Percentiles rank a stretch among this genome's conserved stretches.
Conservation (phyloP, 2,329 filamentous ascomycete species). For the Monascus ruber region DNA sequence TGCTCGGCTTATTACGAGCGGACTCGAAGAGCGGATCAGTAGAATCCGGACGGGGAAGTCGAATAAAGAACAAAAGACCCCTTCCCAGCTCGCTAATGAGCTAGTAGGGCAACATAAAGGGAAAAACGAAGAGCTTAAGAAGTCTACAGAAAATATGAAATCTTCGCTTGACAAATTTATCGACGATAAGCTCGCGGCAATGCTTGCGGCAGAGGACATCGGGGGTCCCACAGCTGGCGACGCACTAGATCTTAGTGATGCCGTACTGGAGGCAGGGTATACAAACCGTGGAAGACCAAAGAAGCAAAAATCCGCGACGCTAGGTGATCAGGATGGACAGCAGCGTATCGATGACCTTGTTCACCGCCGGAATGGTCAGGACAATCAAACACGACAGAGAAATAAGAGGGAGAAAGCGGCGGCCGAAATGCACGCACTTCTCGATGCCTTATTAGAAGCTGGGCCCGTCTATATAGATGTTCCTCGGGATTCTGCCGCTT, state of each 20-base stretch:
- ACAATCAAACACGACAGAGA: constrained; percentile 13
- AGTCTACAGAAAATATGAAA: constrained; percentile 50
- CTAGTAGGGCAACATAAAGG: constrained; percentile 49
- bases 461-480: constrained; percentile 39
- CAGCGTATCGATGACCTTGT: constrained; percentile 42
- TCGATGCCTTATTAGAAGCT: constrained; percentile 37
- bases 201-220: constrained; percentile 73
- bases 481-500: constrained; percentile 40
- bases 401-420: constrained; percentile 40
- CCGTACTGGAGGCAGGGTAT: constrained; percentile 41
- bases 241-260: constrained; percentile 52
- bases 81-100: constrained; percentile 52
- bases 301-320: constrained; percentile 20
- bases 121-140: constrained; percentile 50
- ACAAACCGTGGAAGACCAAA: constrained; percentile 40
- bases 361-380: constrained; percentile 20
- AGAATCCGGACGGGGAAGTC: constrained; percentile 48
- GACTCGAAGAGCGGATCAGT: constrained; percentile 48
- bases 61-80: constrained; percentile 46
- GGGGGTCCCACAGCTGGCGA: constrained; percentile 75
- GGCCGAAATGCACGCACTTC: constrained; percentile 35
- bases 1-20: constrained; percentile 33
- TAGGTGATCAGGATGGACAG: constrained; percentile 26
- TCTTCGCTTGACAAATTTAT: constrained; percentile 59
- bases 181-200: constrained; percentile 55